Conservation (phyloP, 768 basidiomycete genomes). For the Boletus pseudopeckii region DNA sequence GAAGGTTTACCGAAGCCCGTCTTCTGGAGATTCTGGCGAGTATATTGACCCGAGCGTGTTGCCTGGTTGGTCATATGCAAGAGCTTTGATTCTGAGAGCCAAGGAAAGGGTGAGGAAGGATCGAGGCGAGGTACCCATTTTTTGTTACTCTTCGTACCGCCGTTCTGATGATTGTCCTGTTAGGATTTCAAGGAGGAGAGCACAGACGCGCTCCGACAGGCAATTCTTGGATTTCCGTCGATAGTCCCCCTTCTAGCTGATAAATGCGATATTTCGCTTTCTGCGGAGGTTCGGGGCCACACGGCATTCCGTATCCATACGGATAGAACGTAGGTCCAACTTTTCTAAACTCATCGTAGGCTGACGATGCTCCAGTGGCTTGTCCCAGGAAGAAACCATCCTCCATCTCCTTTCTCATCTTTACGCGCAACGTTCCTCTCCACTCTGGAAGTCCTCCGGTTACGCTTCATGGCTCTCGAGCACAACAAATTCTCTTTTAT, state of each 20-base stretch:
- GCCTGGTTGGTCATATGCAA: slow-evolving; percentile 76
- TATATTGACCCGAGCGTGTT: slow-evolving; percentile 54
- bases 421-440: slow-evolving; percentile 73
- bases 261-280: slow-evolving; percentile 70
- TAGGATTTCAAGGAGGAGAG: slow-evolving; percentile 54
- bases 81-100: slow-evolving; percentile 63
- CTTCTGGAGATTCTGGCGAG: slow-evolving; percentile 15
- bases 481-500: slow-evolving; percentile 42
- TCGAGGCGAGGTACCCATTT: slow-evolving; percentile 36
- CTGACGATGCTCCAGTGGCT: slow-evolving; percentile 30
- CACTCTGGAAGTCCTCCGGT: slow-evolving; percentile 78
- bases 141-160: not conserved
- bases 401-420: slow-evolving; percentile 85
- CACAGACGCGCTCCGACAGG: slow-evolving; percentile 66
- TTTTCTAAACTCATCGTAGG: not conserved
- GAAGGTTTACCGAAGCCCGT: slow-evolving; percentile 16
- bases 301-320: slow-evolving; percentile 67
- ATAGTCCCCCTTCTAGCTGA: slow-evolving; percentile 81
- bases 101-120: slow-evolving; percentile 43
- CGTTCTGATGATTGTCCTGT: not conserved
- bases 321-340: slow-evolving; percentile 53
- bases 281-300: slow-evolving; percentile 55
- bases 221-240: slow-evolving; percentile 75
- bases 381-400: slow-evolving; percentile 39
- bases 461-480: slow-evolving; percentile 65